Percentiles rank a stretch among this genome's conserved stretches.
These are phyloP conservation scores for Alloteropsis angusta DNA, from an alignment of 202 grass and related monocot genomes.

Conservation along the genomic window DNA sequence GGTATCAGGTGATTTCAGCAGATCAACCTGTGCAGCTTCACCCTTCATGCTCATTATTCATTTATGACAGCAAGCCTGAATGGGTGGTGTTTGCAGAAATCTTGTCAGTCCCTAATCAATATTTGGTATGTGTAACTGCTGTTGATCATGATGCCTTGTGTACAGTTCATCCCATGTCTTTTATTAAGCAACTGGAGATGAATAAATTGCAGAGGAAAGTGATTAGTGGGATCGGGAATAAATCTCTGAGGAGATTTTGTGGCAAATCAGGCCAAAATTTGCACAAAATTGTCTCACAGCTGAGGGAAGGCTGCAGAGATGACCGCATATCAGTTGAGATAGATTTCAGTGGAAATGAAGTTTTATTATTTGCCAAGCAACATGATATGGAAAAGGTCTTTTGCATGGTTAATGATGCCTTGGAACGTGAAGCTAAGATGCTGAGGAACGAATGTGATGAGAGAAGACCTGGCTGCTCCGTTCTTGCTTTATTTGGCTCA, in stretches of 20 bases:
- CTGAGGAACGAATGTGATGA: slow-evolving; percentile 70
- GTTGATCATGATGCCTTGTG: slow-evolving; percentile 57
- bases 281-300: slow-evolving; percentile 47
- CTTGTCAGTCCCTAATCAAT: slow-evolving; percentile 68
- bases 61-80: slow-evolving; percentile 56
- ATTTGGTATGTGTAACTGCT: slow-evolving; percentile 90
- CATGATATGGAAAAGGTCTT: slow-evolving; percentile 52
- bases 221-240: slow-evolving; percentile 52
- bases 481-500: slow-evolving; percentile 69
- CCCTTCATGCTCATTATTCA: slow-evolving; percentile 70
- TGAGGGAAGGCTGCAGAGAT: slow-evolving; percentile 56
- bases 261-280: slow-evolving; percentile 68
- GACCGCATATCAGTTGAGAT: slow-evolving; percentile 58
- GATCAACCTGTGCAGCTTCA: slow-evolving; percentile 77
- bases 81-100: slow-evolving; percentile 95
- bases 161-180: slow-evolving; percentile 37
- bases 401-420: slow-evolving; percentile 34
- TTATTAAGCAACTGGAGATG: slow-evolving; percentile 48
- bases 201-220: slow-evolving; percentile 65
- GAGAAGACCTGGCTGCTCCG: slow-evolving; percentile 44
- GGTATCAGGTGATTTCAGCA: slow-evolving; percentile 78
- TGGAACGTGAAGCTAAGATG: slow-evolving; percentile 58
- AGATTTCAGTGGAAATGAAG: slow-evolving; percentile 49
- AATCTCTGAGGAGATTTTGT: slow-evolving; percentile 57
- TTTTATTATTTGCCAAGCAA: slow-evolving; percentile 64